Base-by-base conservation (phyloP, 2,329 filamentous ascomycete genomes). In the Pseudogymnoascus sp. region DNA sequence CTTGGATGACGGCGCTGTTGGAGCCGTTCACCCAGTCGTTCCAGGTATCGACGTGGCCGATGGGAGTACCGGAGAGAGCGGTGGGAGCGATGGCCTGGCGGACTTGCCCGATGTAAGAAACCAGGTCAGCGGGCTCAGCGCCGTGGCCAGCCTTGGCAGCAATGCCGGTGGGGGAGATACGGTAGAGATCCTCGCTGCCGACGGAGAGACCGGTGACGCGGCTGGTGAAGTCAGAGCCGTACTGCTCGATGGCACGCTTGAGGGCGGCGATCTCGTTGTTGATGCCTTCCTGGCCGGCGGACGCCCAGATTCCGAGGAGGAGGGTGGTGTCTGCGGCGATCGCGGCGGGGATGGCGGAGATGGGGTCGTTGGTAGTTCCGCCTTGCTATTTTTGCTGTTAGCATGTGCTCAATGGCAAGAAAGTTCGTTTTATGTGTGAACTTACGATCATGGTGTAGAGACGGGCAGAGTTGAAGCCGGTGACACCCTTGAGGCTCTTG, bases 21-120 rank as follows among this genome's bases (percentile, higher is more conserved):
- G 86, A 84, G 61, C 77, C 75, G 75, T 96, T 91, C 73, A 85
- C 85, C 81, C 86, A 93, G 62, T 84, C 85, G 37, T 87, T 91
- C 91, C 91, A 96, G 61, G 92, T 96, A 73, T 96, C 92, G 73
- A 96, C 91, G 76, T 96, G 92, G 62, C 91, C 91, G 65, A 96
- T 79, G 16, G 84, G 79, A 54, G 79, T 81, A 23, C 77, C 76
- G 39, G 81, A 77, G 23, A 89, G 78, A 60, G 77, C 72, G 12
- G 89, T 91, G 65, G 83, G 83, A 29, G 81, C 72, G 71, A 96
- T 83, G 66, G 83, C 79, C 29, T 79, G 75, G 67, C 86, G 85
- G 65, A 90, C 86, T 73, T 88, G 79, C 64, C 80, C 75, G 79
- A 96, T 91, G 77, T 92, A 95, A 64, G 77, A 75, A 70, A 85